These are phyloP conservation scores for Silene latifolia DNA, from an alignment of 148 eudicot species.

Conservation along the genomic window DNA sequence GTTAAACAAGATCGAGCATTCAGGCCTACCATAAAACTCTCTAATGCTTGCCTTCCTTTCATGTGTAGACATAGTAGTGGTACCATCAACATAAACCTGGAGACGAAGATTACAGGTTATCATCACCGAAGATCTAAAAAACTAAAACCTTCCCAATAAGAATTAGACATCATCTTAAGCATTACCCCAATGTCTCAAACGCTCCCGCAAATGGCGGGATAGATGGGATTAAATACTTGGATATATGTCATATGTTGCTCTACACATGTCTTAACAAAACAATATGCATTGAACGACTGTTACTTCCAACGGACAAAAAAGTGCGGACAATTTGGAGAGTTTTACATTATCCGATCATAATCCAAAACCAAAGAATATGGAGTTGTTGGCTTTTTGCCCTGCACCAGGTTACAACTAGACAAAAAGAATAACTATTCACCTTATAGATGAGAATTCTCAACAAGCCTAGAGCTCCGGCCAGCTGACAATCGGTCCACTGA, in stretches of 20 bases:
- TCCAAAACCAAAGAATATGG: too few species aligned
- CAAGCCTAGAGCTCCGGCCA: constrained; percentile 91
- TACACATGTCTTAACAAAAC: too few species aligned
- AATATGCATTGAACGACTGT: too few species aligned
- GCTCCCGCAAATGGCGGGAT: too few species aligned
- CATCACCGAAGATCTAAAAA: not conserved
- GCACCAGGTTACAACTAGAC: not conserved
- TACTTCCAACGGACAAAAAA: too few species aligned
- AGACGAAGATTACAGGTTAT: not conserved
- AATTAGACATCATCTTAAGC: not conserved
- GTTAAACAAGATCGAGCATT: constrained; percentile 9
- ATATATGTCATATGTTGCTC: too few species aligned
- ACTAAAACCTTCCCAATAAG: too few species aligned
- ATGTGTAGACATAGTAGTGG: constrained; percentile 94
- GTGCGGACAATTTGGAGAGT: too few species aligned
- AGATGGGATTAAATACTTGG: too few species aligned
- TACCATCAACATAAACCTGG: constrained; percentile 97
- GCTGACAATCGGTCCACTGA: constrained; percentile 94
- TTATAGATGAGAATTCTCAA: constrained; percentile 82
- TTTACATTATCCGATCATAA: too few species aligned
- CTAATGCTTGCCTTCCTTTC: constrained; percentile 93
- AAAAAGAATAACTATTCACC: constrained; percentile 31
- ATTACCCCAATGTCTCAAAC: too few species aligned
- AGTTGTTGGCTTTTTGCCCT: too few species aligned
- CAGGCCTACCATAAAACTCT: constrained; percentile 84